Evolutionary conservation across 345 rosid genomes (phyloP), one percentile per base, ranked within the genome.

Genomic region (Hibiscus mutabilis): DNA sequence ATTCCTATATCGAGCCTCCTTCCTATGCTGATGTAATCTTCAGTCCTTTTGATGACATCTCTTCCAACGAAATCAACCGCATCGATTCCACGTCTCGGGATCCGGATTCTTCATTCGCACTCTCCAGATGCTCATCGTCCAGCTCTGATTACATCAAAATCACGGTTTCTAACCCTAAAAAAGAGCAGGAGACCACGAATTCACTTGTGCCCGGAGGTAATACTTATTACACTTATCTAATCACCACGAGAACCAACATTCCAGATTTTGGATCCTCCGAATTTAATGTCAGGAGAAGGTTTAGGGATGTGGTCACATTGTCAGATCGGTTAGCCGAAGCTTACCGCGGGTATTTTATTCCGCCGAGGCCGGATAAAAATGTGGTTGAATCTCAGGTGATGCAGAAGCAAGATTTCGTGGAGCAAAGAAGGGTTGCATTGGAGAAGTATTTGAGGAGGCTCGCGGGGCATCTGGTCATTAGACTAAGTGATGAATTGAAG

Each of bases 361-460:
- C 98, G 5, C 96, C 96, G 0, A 77, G 99, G 42, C 98, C 99
- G 5, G 98, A 96, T 60, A 96, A 96, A 87, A 96, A 80, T 65
- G 93, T 96, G 2, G 97, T 92, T 4, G 99, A 92, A 88, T 82
- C 94, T 37, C 97, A 96, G 79, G 93, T 96, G 60, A 96, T 96
- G 98, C 99, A 95, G 56, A 95, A 90, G 76, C 97, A 90, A 86
- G 97, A 92, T 61, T 95, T 95, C 19, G 94, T 96, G 33, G 98
- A 96, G 85, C 97, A 92, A 84, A 85, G 96, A 79, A 83, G 96
- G 76, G 81, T 96, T 70, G 87, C 91, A 1, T 80, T 96, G 77
- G 98, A 92, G 91, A 96, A 87, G 73, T 92, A 91, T 72, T 67
- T 96, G 84, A 83, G 86, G 42, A 82, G 89, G 79, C 84, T 96